Base-by-base conservation (phyloP, 2,329 filamentous ascomycete species). In the Scedosporium boydii region DNA sequence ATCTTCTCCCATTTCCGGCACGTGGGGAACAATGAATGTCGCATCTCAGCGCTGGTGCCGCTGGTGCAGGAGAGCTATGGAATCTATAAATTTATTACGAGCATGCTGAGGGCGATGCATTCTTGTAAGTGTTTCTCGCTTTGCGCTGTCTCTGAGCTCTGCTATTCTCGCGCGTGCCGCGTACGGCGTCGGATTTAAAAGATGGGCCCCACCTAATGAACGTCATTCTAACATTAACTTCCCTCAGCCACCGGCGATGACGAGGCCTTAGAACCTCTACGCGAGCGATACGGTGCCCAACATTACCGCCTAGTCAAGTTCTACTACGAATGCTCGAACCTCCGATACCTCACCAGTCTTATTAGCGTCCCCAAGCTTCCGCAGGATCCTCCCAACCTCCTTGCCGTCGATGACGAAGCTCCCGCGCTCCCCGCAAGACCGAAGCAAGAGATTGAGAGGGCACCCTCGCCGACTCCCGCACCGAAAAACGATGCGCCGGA, bases 11-110 rank as follows among this genome's bases (percentile, higher is more conserved):
- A 98, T 75, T 98, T 99, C 77, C 87, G 93, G 64, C 86, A 87
- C 67, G 90, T 93, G 27, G 87, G 89, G 58, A 96, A 96, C 77
- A 99, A 98, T 70, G 95, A 99, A 75, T 98, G 93, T 75, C 85
- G 93, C 65, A 99, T 99, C 70, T 96, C 93, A 14, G 91, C 95
- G 1, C 78, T 99, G 61, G 93, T 98, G 23, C 91, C 93, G 2
- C 79, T 99, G 53, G 95, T 99, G 3, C 91, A 96, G 73, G 95
- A 99, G 79, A 98, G 92, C 73, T 99, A 98, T 75, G 95, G 95
- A 58, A 98, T 99, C 68, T 99, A 99, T 82, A 98, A 98, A 76
- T 99, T 99, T 74, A 93, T 97, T 67, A 99, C 95, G 0, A 99
- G 95, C 88, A 99, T 99, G 95, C 78, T 99, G 65, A 86, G 95